Percentiles rank a stretch among this genome's conserved stretches.
These are phyloP conservation scores for Exobasidium rhododendri DNA, from an alignment of 1,284 basidiomycete genomes.

Conservation along the genomic window DNA sequence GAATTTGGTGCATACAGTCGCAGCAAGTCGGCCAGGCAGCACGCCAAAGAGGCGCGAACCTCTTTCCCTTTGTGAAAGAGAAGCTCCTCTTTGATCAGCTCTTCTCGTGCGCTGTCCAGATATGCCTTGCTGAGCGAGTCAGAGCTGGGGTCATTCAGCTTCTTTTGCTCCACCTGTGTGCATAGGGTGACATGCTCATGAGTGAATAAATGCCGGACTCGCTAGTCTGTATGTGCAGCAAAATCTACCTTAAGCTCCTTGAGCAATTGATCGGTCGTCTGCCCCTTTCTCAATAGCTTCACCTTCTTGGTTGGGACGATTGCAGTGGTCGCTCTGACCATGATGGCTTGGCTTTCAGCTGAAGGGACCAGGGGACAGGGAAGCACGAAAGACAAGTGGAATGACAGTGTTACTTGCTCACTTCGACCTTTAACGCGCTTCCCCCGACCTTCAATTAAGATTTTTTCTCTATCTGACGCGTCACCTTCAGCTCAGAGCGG, in stretches of 20 bases:
- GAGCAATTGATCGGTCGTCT: conserved; percentile 37
- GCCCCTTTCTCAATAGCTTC: conserved; percentile 17
- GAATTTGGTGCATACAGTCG: conserved; percentile 93
- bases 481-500: too few species aligned
- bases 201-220: not conserved
- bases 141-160: conserved; percentile 82
- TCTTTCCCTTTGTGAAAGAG: conserved; percentile 89
- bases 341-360: too few species aligned
- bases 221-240: not conserved
- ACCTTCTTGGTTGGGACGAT: not conserved
- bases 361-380: too few species aligned
- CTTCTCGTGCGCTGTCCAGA: conserved; percentile 68
- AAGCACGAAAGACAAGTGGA: too few species aligned
- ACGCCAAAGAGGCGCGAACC: conserved; percentile 87
- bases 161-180: conserved; percentile 60
- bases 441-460: too few species aligned
- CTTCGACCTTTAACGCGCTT: too few species aligned
- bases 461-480: too few species aligned
- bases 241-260: conserved; percentile 32
- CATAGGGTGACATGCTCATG: conserved; percentile 1
- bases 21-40: conserved; percentile 90
- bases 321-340: not conserved
- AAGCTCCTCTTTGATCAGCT: conserved; percentile 75
- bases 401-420: too few species aligned
- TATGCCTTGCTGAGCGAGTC: conserved; percentile 74